Percentiles rank a stretch among this genome's conserved stretches.
phyloP scores from a whole-genome alignment of 1,139 yeast genomes.

The Hansenula lynferdii region DNA sequence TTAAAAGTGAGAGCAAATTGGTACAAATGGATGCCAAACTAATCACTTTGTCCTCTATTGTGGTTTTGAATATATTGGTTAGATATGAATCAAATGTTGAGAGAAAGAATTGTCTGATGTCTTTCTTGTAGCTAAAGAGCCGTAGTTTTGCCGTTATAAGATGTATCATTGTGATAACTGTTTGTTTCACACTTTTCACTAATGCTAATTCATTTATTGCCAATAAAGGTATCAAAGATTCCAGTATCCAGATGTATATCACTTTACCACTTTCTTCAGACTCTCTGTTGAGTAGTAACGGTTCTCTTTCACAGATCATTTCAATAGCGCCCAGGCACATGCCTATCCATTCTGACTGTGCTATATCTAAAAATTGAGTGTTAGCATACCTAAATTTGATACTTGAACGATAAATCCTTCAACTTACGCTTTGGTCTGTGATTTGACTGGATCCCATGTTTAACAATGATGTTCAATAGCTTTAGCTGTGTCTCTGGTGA shows the following conservation, averaged over 20 bases:
- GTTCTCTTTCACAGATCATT: conserved; percentile 15
- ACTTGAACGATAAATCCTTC: too few species aligned
- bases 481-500: conserved; percentile 5
- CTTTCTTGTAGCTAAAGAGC: conserved; percentile 15
- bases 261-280: conserved; percentile 3
- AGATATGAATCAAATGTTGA: conserved; percentile 11
- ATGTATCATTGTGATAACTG: conserved; percentile 18
- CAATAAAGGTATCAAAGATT: conserved; percentile 15
- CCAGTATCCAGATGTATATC: conserved; percentile 18
- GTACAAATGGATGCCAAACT: conserved; percentile 11
- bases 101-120: conserved; percentile 12
- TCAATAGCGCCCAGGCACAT: conserved; percentile 19
- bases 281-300: conserved; percentile 14
- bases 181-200: conserved; percentile 15
- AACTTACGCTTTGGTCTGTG: conserved; percentile 3
- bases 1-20: conserved; percentile 17
- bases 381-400: too few species aligned
- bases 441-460: conserved; percentile 8
- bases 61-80: conserved; percentile 11
- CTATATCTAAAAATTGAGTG: too few species aligned
- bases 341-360: conserved; percentile 10
- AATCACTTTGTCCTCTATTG: conserved; percentile 8
- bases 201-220: conserved; percentile 10
- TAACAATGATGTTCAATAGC: conserved; percentile 8
- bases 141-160: conserved; percentile 15